Evolutionary conservation across 768 basidiomycete species (phyloP), one percentile per base, ranked within the genome.

Genomic region (Rhodotorula babjevae): DNA sequence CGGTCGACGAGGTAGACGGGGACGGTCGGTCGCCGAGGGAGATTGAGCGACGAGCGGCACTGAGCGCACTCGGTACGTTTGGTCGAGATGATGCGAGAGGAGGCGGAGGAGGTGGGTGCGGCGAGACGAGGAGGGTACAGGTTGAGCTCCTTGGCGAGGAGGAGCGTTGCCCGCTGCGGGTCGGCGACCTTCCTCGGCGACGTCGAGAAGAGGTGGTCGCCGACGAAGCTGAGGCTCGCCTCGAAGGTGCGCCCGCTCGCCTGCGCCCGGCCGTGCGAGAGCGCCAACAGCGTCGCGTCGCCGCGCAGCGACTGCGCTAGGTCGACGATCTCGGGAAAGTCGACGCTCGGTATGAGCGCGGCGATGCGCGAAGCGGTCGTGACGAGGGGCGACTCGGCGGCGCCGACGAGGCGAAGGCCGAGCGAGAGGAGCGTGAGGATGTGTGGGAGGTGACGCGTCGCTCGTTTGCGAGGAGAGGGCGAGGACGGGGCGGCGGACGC

Each of bases 31-130:
- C 9, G 42, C 2, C 5, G 29, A 3, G 57, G 67, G 10, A 68
- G 44, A 14, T 33, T 63, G 53, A 72, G 66, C 2, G 71, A 23
- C 2, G 71, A 64, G 27, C 3, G 2, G 59, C 71, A 72, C 29
- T 72, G 71, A 0, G 16, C 14, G 52, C 71, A 72, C 23, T 3
- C 0, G 11, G 71, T 57, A 23, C 44, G 67, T 23, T 50, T 63
- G 2, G 71, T 72, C 7, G 67, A 61, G 44, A 72, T 53, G 63
- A 72, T 56, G 16, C n/a, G 58, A 47, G 33, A 62, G 12, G 49
- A n/a, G 18, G 19, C 16, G 15, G 61, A 8, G 49, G 27, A 29
- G 46, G 14, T 5, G 31, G 52, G n/a, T 11, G 52, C 27, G 11
- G 46, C 23, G 65, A 36, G 16, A 2, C 2, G 25, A 60, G 31